Base-by-base conservation (phyloP, 2,329 filamentous ascomycete genomes). In the Pyricularia sp. region DNA sequence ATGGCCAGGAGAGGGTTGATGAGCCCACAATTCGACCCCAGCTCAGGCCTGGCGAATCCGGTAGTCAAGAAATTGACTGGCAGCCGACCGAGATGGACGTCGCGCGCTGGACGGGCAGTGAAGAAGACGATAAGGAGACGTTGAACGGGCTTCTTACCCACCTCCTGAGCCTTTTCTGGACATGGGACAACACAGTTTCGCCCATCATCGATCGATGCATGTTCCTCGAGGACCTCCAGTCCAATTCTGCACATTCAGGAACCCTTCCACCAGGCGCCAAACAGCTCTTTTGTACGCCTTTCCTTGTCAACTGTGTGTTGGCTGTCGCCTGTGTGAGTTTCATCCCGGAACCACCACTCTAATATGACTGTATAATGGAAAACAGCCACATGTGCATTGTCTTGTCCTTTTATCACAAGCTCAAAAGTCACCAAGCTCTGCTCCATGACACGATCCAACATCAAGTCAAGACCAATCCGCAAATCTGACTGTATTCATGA, bases 291-390 rank as follows among this genome's bases (percentile, higher is more conserved):
- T 76, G 74, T 67, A 73, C 74, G 6, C 58, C 69, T 12, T 69
- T 73, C 7, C 70, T 76, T 1, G 69, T 76, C 63, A 73, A 75
- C 50, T 69, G 72, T 25, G 68, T 76, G 2, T 50, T 75, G 5
- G 71, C 74, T 12, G 68, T 72, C 58, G 69, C 71, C 20, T 69
- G 66, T 68, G 74, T 74, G 64, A 58, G 72, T 69, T 26, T 65
- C 23, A 31, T 10, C n/a, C 14, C 33, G 25, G 28, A 55, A 55
- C 42, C 42, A n/a, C 10, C n/a, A 65, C 3, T 23, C 23, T 6
- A 7, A 28, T 28, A 42, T 14, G 26, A 20, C 20, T 12, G n/a
- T 65, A 20, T 31, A 36, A 65, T 11, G 64, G 30, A 42, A 14
- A 33, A 65, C 17, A 23, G 14, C 30, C n/a, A 11, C 5, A 7